Conservation (phyloP, 1,139 yeast species). For the Debaryomyces udenii region DNA sequence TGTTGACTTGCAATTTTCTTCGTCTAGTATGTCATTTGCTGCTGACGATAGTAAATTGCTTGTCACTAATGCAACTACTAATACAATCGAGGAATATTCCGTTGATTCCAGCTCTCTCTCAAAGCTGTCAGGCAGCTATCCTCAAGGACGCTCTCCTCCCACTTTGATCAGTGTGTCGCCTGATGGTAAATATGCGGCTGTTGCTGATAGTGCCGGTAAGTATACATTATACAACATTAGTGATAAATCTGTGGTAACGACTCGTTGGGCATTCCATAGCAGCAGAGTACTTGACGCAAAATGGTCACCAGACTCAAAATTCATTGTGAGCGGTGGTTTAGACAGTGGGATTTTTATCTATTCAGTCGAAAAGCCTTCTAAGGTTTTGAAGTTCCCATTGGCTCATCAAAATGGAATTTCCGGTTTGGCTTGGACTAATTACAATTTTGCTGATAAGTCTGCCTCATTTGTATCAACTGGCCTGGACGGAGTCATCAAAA, state of each 20-base stretch:
- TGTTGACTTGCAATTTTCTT: slow-evolving; percentile 35
- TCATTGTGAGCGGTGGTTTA: slow-evolving; percentile 75
- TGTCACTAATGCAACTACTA: slow-evolving; percentile 52
- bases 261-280: slow-evolving; percentile 96
- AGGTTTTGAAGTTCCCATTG: slow-evolving; percentile 69
- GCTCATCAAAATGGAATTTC: slow-evolving; percentile 91
- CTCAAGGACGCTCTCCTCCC: slow-evolving; percentile 64
- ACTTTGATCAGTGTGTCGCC: slow-evolving; percentile 72
- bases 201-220: slow-evolving; percentile 87
- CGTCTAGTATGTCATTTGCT: slow-evolving; percentile 36
- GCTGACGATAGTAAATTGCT: slow-evolving; percentile 44
- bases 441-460: slow-evolving; percentile 27
- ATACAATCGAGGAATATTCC: slow-evolving; percentile 33
- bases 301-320: slow-evolving; percentile 78
- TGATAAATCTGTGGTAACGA: slow-evolving; percentile 65
- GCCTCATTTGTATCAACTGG: slow-evolving; percentile 69
- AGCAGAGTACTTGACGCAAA: slow-evolving; percentile 74
- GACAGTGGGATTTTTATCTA: slow-evolving; percentile 83
- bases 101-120: slow-evolving; percentile 21
- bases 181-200: slow-evolving; percentile 68
- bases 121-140: slow-evolving; percentile 25
- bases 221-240: slow-evolving; percentile 64
- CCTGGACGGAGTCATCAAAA: slow-evolving; percentile 76
- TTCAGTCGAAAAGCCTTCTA: slow-evolving; percentile 76
- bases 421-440: slow-evolving; percentile 66